Evolutionary conservation across 768 basidiomycete genomes (phyloP), one percentile per base, ranked within the genome.

Genomic region (Botryobasidium botryosum): DNA sequence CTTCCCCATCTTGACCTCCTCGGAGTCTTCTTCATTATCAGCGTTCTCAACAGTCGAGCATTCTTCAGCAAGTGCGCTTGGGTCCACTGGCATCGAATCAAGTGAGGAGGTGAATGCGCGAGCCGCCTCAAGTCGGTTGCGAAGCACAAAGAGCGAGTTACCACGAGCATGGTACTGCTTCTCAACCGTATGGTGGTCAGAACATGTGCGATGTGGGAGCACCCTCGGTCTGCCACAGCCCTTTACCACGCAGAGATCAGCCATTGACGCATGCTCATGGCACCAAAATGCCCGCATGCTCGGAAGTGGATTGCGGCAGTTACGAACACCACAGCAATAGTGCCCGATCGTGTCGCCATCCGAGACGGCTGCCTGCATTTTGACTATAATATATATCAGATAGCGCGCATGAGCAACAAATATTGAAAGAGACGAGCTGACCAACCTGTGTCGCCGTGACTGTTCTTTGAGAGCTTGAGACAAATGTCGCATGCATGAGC

Each of bases 291-390:
- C 43, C 5, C 39, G 42, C n/a, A 8, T 25, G 35, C 2, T n/a
- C 17, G 7, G 13, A 12, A 62, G 48, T 12, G 55, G 48, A 3
- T 37, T 44, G 2, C 51, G 33, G 48, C 62, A 63, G 32, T 61
- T 51, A 33, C 59, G 59, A 2, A 55, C 52, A 15, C 37, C 48
- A 44, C 62, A 64, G 35, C 59, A 58, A 0, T 56, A 56, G 40
- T 55, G 57, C 5, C 61, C 62, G 40, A 64, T 53, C 5, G 55
- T 55, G 21, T 63, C 51, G 4, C 61, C 59, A 54, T 64, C 61
- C 15, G 53, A 57, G 12, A 61, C 56, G 1, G 49, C 49, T 3
- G 55, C 45, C 7, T 28, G 25, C 5, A 46, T 23, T 38, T 8
- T 46, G n/a, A n/a, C n/a, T n/a, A n/a, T n/a, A n/a, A n/a, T n/a